Evolutionary conservation across 163 green algal species (phyloP), one percentile per base, ranked within the genome.

Genomic region (Trebouxiophyceae sp.): DNA sequence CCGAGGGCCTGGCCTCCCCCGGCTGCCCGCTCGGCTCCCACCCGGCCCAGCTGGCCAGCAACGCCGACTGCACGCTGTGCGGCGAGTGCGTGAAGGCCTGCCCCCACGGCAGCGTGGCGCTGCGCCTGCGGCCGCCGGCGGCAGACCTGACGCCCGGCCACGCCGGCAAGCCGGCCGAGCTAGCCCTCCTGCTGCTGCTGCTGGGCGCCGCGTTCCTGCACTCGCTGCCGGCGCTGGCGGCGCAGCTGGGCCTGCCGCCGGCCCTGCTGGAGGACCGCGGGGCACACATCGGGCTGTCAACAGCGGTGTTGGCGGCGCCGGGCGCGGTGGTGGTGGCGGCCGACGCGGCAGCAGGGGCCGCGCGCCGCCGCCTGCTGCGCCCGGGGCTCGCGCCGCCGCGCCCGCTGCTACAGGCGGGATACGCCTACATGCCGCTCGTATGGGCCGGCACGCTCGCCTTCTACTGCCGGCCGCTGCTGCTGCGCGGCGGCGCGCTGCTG

Each of bases 1-100:
- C 84, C 2, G 83, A 89, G 31, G 87, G 87, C 6, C 65, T 85
- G 66, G 87, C 80, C 27, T 86, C 68, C 20, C 3, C 46, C 4
- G 87, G 87, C 60, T 95, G 87, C 75, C 87, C 87, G 0, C 58
- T 95, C 2, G 82, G 86, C 69, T 82, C 69, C 26, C 87, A 95
- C 79, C 87, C 87, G 0, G 87, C 83, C 5, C 82, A 93, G 77
- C 78, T 92, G 6, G 62, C 60, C 19, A 84, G 91, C 79, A 93
- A 93, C 77, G 66, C 75, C 12, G 79, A 93, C 71, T 94, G 87
- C 68, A 78, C 86, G 33, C 75, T 89, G 57, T 95, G 87, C 74
- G 89, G 87, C 77, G 77, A 81, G 22, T 93, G 85, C 59, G 46
- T 84, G 45, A 85, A 85, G 63, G 75, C 70, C 39, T 86, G 75